Evolutionary conservation across 192 early-diverging fungal species (phyloP), one percentile per base, ranked within the genome.

Genomic region (Linnemannia hyalina): DNA sequence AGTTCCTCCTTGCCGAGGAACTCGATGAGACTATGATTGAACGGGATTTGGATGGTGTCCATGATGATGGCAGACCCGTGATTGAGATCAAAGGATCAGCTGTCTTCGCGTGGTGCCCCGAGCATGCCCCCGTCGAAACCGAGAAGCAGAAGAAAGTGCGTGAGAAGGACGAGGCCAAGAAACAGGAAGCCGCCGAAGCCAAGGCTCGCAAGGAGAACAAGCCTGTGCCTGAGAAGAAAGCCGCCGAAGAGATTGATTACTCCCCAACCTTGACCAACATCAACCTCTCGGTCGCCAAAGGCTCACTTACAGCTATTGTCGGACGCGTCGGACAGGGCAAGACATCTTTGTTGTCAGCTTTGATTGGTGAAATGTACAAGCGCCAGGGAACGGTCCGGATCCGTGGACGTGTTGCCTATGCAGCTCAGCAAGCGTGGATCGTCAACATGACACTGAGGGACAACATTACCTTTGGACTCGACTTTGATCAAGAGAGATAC

Each of bases 381-480:
- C 68, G 89, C 10, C 55, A 60, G 9, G 97, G 95, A 40, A 77
- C 90, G 4, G 94, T 97, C 8, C 76, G 71, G 6, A 74, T 98
- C 10, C 85, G 92, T 36, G 92, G 90, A n/a, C 74, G 81, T 7
- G 82, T 96, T 41, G 95, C 96, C 2, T 95, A 96, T 84, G 95
- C 60, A 0, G 65, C 82, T 6, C 82, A 85, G 71, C 90, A 92
- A 76, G 92, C 98, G 9, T 99, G 98, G 97, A 96, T 99, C 49
- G 94, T 97, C 92, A 99, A 99, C 78, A 94, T 94, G 5, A 96
- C 96, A 2, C 63, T 99, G 42, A 91, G 94, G 57, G 96, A 98
- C 44, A 99, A 99, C 87, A 95, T 99, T 85, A 72, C 94, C 8
- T 97, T 99, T 91, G 98, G 97, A 6, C 86, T 90, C 60, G 83